phyloP scores from a whole-genome alignment of 352 stramenopile species.

The Phytophthora kernoviae region DNA sequence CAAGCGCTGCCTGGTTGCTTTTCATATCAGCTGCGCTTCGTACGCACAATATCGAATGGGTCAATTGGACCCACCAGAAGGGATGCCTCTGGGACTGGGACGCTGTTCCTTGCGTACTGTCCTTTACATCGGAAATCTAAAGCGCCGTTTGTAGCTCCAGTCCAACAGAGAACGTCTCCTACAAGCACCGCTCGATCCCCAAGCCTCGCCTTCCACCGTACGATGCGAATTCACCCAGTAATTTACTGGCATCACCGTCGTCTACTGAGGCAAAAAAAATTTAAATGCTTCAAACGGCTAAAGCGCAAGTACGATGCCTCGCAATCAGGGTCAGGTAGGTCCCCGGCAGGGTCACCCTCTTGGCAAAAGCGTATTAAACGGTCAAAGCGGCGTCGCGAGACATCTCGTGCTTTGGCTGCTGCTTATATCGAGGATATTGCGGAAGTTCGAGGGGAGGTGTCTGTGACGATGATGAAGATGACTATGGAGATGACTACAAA shows the following conservation, averaged over 20 bases:
- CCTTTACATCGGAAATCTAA: conserved; percentile 55
- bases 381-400: conserved; percentile 51
- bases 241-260: conserved; percentile 53
- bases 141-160: conserved; percentile 2
- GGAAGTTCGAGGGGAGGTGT: conserved; percentile 55
- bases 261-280: conserved; percentile 53
- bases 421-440: conserved; percentile 76
- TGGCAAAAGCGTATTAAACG: conserved; percentile 70
- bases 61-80: conserved; percentile 46
- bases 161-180: conserved; percentile 14
- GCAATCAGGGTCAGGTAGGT: conserved; percentile 31
- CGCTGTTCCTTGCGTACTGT: conserved; percentile 77
- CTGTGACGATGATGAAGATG: conserved; percentile 68
- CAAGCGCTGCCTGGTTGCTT: conserved; percentile 70
- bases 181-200: conserved; percentile 1
- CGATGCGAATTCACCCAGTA: conserved; percentile 46
- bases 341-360: conserved; percentile 33
- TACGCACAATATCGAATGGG: conserved; percentile 65
- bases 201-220: conserved; percentile 22
- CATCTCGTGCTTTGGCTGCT: conserved; percentile 33
- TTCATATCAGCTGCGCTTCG: conserved; percentile 82
- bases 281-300: conserved; percentile 67
- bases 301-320: conserved; percentile 76
- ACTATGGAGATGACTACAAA: conserved; percentile 61
- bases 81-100: conserved; percentile 38